A percentile compares a stretch with the other conserved stretches of the same genome.
Evolutionary conservation across 2,329 filamentous ascomycete species (phyloP).

Genomic region (Thelonectria discophora): DNA sequence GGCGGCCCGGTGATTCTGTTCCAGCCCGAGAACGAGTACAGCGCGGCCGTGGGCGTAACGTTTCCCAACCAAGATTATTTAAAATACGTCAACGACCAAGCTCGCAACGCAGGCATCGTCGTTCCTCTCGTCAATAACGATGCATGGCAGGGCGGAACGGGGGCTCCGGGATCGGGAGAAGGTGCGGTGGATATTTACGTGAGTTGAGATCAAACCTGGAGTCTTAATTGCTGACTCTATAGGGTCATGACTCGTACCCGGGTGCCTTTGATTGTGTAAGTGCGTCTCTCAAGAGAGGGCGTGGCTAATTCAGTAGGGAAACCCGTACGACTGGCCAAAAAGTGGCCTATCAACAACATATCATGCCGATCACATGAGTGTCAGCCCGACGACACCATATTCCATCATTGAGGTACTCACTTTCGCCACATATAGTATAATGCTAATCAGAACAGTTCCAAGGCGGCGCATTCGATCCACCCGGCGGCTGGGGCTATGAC

Average conservation of each 20-base stretch:
- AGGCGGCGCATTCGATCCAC: constrained; percentile 77
- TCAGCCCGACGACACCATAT: constrained; percentile 73
- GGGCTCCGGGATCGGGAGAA: constrained; percentile 68
- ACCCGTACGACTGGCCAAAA: constrained; percentile 55
- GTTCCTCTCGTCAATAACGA: constrained; percentile 83
- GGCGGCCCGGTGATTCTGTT: constrained; percentile 81
- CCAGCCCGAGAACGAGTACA: constrained; percentile 87
- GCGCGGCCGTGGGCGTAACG: constrained; percentile 55
- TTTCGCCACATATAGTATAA: accelerated
- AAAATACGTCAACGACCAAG: constrained; percentile 74
- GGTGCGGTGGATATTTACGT: constrained; percentile 67
- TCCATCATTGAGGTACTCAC: constrained; percentile 56
- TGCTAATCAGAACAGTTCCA: constrained; percentile 61
- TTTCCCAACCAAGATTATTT: constrained; percentile 77
- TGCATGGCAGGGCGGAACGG: constrained; percentile 66
- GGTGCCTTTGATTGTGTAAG: constrained; percentile 64
- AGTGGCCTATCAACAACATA: constrained; percentile 55
- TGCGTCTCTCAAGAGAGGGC: accelerated
- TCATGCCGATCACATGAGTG: constrained; percentile 61
- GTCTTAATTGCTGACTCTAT: accelerated
- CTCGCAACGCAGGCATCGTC: constrained; percentile 72
- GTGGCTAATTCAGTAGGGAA: constrained; percentile 43
- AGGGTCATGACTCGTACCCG: constrained; percentile 71
- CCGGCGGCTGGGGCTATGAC: constrained; percentile 76
- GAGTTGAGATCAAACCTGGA: accelerated